Conservation (phyloP, 2,329 filamentous ascomycete species). For the Dactylellina drechsleri region DNA sequence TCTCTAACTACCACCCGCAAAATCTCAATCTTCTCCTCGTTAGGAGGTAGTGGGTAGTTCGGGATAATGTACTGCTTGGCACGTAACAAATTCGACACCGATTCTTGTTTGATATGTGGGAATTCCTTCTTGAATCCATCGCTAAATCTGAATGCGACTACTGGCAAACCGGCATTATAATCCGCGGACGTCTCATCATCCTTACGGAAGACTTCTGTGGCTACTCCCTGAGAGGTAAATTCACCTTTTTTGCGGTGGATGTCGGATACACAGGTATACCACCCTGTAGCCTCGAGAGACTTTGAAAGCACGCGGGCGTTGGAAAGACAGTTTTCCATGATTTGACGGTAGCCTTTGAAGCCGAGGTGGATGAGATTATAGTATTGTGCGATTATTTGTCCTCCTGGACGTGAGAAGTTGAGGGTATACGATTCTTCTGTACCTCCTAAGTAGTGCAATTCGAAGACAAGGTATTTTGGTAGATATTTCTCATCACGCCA, state of each 20-base stretch:
- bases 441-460: constrained; percentile 77
- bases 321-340: constrained; percentile 74
- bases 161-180: constrained; percentile 73
- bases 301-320: constrained; percentile 74
- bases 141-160: constrained; percentile 74
- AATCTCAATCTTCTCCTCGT: constrained; percentile 72
- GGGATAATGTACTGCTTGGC: constrained; percentile 77
- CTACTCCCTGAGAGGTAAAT: constrained; percentile 35
- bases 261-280: constrained; percentile 73
- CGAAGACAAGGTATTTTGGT: constrained; percentile 75
- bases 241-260: constrained; percentile 69
- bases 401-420: constrained; percentile 77
- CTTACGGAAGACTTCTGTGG: constrained; percentile 37
- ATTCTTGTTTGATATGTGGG: constrained; percentile 73
- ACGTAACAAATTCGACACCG: constrained; percentile 71
- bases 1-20: constrained; percentile 75
- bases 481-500: constrained; percentile 74
- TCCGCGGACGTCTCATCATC: constrained; percentile 61
- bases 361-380: constrained; percentile 78
- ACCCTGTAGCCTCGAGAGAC: constrained; percentile 72
- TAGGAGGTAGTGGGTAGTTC: constrained; percentile 74
- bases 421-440: constrained; percentile 76
- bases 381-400: constrained; percentile 77
- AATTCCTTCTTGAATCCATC: constrained; percentile 71
- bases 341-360: constrained; percentile 71